A percentile compares a stretch with the other conserved stretches of the same genome.
These are phyloP conservation scores for Malus fusca DNA, from an alignment of 306 rosid species.

Conservation along the genomic window DNA sequence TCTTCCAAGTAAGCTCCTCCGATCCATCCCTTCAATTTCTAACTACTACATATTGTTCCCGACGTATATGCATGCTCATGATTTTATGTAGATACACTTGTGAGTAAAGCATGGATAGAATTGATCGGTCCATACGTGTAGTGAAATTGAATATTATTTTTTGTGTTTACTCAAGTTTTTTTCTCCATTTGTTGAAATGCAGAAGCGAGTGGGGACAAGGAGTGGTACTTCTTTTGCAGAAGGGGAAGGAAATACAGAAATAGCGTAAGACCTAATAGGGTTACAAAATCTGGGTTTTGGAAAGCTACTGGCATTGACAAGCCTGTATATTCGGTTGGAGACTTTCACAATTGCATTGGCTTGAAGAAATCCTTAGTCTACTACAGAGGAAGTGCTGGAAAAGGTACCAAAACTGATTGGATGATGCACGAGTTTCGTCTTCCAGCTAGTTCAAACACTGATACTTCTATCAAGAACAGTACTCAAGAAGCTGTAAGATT, in stretches of 20 bases:
- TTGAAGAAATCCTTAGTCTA: conserved; percentile 14
- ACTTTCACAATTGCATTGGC: conserved; percentile 9
- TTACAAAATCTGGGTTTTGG: conserved; percentile 36
- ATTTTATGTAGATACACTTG: not conserved
- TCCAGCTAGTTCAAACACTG: not conserved
- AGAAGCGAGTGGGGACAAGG: conserved; percentile 32
- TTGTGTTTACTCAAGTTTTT: not conserved
- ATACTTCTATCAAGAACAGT: not conserved
- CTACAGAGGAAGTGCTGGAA: conserved; percentile 13
- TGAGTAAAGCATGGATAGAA: not conserved
- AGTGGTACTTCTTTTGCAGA: conserved; percentile 33
- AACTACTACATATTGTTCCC: not conserved
- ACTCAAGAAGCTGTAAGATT: conserved; percentile 16
- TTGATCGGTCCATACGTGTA: not conserved
- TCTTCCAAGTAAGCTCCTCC: conserved; percentile 14
- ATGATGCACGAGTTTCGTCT: conserved; percentile 19
- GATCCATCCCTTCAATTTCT: not conserved
- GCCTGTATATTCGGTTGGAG: conserved; percentile 16
- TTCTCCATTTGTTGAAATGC: not conserved
- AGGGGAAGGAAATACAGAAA: conserved; percentile 35
- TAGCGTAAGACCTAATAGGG: conserved; percentile 34
- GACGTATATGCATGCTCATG: not conserved
- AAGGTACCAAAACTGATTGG: conserved; percentile 17
- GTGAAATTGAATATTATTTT: not conserved
- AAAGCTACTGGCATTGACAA: conserved; percentile 38